Base-by-base conservation (phyloP, 106 monocot species). In the Dioscorea alata region DNA sequence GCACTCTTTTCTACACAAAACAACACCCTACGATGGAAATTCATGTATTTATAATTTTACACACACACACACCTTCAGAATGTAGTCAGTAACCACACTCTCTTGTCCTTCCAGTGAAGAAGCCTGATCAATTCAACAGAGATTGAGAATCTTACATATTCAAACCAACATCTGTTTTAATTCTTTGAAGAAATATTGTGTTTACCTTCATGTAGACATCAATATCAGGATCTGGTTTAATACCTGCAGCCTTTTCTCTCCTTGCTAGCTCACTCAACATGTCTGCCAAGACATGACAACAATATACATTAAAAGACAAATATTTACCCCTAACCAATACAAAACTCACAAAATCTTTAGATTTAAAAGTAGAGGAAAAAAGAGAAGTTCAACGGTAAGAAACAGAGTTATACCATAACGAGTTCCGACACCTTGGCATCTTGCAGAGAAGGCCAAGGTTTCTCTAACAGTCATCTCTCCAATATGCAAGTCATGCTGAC, bases 401-500 rank as follows among this genome's bases (percentile, higher is more conserved):
- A 19, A 54, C 19, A 16, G 54, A 54, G 54, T 8, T 48, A 14
- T 75, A 85, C 85, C 81, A 50, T 81, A 78, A 63, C 81, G 73
- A 56, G 68, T 71, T 54, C 85, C 85, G 2, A 82, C 68, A 8
- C 85, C 81, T 58, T 82, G 85, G 63, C 71, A 75, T 61, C 81
- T 68, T 2, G 85, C 78, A n/a, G 85, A 85, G 74, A 81, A 85
- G 48, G 81, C 66, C n/a, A 85, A 66, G 23, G 85, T 85, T 53
- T 85, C 85, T 50, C 85, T 67, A 23, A 85, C 85, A 13, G 85
- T 85, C 85, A 85, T 85, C 49, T 85, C 78, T 50, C 78, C 85
- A 8, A 82, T 68, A 52, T 85, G 85, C 9, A 78, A 57, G 68
- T 85, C 85, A 74, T 85, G 67, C 60, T 85, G 81, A 72, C 85